Evolutionary conservation across 2,329 filamentous ascomycete species (phyloP).

Genomic region (Fusarium algeriense): DNA sequence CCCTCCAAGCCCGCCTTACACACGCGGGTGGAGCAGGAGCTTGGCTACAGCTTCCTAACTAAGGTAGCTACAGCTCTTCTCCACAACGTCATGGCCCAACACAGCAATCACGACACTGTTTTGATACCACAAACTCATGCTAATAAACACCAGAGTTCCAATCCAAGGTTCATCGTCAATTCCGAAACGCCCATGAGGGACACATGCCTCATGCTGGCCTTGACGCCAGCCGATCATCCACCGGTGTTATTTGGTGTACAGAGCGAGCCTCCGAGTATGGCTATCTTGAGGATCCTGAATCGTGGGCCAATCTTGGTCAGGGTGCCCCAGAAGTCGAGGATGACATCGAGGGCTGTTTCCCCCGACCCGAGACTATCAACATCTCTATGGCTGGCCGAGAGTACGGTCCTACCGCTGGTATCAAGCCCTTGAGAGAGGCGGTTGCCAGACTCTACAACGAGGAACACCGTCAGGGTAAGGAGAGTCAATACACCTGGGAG

Average conservation of each 20-base stretch:
- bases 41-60: conserved; percentile 15
- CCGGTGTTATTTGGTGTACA: conserved; percentile 93
- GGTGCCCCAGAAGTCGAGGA: conserved; percentile 95
- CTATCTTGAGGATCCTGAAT: conserved; percentile 82
- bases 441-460: conserved; percentile 94
- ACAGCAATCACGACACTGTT: background rate
- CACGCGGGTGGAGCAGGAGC: background rate
- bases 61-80: conserved; percentile 9
- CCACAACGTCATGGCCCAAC: conserved; percentile 37
- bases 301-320: conserved; percentile 95
- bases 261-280: conserved; percentile 91
- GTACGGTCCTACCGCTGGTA: conserved; percentile 94
- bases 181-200: conserved; percentile 89
- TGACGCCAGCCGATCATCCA: conserved; percentile 87
- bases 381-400: conserved; percentile 84
- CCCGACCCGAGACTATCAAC: conserved; percentile 82
- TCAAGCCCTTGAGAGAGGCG: conserved; percentile 88
- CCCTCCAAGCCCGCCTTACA: conserved; percentile 38
- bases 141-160: conserved; percentile 71
- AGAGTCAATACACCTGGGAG: conserved; percentile 94
- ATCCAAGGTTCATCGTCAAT: conserved; percentile 89
- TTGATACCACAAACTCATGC: background rate
- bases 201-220: conserved; percentile 92
- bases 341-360: conserved; percentile 90
- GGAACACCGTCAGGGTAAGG: conserved; percentile 88